Percentiles rank a stretch among this genome's conserved stretches.
Conservation (phyloP, 352 stramenopile species). For the Phytophthora brassicae region DNA sequence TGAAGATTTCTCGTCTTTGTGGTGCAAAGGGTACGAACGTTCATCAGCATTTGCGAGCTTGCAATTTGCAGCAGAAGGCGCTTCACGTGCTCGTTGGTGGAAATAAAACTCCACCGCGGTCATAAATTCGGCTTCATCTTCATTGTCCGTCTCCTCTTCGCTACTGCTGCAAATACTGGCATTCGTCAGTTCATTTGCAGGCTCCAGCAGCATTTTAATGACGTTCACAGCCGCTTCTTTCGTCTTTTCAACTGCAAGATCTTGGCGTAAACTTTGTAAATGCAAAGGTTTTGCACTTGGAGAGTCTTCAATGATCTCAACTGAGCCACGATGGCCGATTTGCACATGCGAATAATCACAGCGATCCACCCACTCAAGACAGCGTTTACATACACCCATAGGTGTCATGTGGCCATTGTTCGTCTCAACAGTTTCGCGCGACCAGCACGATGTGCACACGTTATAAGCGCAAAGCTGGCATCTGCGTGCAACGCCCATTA, state of each 20-base stretch:
- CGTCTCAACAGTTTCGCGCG: constrained; percentile 43
- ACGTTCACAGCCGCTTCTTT: constrained; percentile 30
- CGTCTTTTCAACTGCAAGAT: background rate
- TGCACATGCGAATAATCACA: constrained; percentile 47
- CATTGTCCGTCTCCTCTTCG: background rate
- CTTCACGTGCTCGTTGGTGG: constrained; percentile 21
- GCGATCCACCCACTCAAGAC: constrained; percentile 45
- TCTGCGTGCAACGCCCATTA: background rate
- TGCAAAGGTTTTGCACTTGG: background rate
- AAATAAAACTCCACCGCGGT: constrained; percentile 40
- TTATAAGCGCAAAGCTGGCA: constrained; percentile 54
- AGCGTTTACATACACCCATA: constrained; percentile 43
- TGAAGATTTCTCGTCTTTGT: constrained; percentile 20
- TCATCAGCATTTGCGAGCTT: constrained; percentile 41
- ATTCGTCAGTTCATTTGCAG: background rate
- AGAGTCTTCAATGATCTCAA: constrained; percentile 27
- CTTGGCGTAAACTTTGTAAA: constrained; percentile 18
- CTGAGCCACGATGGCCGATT: constrained; percentile 13
- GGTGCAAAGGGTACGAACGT: constrained; percentile 42
- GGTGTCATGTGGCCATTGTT: constrained; percentile 27
- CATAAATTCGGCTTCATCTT: constrained; percentile 29
- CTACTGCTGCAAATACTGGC: constrained; percentile 6
- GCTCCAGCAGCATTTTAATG: constrained; percentile 37
- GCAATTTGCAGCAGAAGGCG: constrained; percentile 30
- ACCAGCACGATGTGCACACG: constrained; percentile 47